phyloP scores from a whole-genome alignment of 106 monocot genomes.

The Posidonia australis region DNA sequence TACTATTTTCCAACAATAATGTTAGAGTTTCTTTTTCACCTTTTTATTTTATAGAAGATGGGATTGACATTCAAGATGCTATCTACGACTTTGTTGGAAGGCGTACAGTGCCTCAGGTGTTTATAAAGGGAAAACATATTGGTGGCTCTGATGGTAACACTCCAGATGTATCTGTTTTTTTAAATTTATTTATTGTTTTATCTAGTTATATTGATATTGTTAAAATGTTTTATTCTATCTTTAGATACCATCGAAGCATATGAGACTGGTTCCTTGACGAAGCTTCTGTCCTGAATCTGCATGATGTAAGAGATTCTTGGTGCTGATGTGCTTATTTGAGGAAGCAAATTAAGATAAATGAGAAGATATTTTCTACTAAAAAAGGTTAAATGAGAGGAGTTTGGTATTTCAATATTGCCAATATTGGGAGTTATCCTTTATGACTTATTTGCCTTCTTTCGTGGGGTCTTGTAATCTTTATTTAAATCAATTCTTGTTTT shows the following conservation, averaged over 20 bases:
- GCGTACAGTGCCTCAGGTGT: slow-evolving; percentile 23
- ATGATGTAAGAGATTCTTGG: too few species aligned
- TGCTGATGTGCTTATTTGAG: too few species aligned
- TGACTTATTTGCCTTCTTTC: too few species aligned
- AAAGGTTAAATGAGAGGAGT: too few species aligned
- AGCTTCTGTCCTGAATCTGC: slow-evolving; percentile 6
- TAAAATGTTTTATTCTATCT: background rate
- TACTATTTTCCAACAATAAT: background rate
- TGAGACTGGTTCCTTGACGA: slow-evolving; percentile 8
- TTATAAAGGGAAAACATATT: slow-evolving; percentile 18
- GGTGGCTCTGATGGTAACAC: slow-evolving; percentile 24
- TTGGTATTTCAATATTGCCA: too few species aligned
- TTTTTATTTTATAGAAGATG: slow-evolving; percentile 14
- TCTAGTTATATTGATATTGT: background rate
- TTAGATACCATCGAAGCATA: slow-evolving; percentile 23
- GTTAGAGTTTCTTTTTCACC: background rate
- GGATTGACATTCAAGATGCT: slow-evolving; percentile 17
- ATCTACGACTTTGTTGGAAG: slow-evolving; percentile 13
- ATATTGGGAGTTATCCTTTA: too few species aligned
- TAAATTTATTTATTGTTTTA: background rate
- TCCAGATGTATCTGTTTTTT: background rate
- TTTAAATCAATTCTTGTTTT: too few species aligned
- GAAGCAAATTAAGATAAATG: too few species aligned
- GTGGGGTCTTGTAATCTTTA: too few species aligned
- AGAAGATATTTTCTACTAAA: too few species aligned